These are phyloP conservation scores for Ciborinia camelliae DNA, from an alignment of 2,329 filamentous ascomycete species.

Conservation along the genomic window DNA sequence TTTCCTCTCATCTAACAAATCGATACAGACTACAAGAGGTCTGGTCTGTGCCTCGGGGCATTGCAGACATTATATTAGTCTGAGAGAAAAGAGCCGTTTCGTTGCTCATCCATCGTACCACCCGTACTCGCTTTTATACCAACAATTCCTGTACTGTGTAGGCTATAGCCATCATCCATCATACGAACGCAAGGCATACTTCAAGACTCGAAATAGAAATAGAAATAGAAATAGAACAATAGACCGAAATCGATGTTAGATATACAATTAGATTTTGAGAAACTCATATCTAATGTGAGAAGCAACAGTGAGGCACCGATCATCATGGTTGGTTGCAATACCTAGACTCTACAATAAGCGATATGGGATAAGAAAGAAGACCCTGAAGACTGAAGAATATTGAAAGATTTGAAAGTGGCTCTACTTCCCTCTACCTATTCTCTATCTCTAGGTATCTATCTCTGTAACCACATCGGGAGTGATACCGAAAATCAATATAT, in stretches of 20 bases:
- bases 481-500: slow-evolving; percentile 5
- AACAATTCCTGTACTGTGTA: not conserved
- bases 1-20: not conserved
- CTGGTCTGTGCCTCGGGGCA: not conserved
- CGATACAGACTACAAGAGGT: not conserved
- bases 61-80: not conserved
- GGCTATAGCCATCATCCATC: not conserved
- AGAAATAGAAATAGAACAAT: not conserved
- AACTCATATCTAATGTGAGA: not conserved
- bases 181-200: not conserved
- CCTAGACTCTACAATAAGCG: no score
- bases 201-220: not conserved
- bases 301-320: no score
- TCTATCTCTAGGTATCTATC: not conserved
- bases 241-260: not conserved
- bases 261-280: not conserved
- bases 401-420: not conserved
- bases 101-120: not conserved
- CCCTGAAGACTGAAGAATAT: no score
- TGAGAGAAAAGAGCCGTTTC: not conserved
- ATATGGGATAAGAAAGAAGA: not conserved
- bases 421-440: not conserved
- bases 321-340: no score
- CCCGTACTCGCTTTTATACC: not conserved
- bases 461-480: not conserved